A percentile compares a stretch with the other conserved stretches of the same genome.
Conservation (phyloP, 768 basidiomycete genomes). For the Cyathus striatus region DNA sequence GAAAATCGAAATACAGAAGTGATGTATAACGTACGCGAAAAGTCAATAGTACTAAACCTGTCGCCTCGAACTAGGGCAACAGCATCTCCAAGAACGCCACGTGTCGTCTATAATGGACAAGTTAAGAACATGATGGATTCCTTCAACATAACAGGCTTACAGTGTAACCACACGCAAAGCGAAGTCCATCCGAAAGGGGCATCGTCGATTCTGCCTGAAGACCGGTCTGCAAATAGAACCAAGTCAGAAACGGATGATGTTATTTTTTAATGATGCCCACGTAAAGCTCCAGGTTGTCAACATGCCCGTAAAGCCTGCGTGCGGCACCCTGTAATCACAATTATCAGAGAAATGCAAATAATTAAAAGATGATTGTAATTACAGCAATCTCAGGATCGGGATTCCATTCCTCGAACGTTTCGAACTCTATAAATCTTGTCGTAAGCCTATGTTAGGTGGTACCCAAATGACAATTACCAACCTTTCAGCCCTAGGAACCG, state of each 20-base stretch:
- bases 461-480: neutral
- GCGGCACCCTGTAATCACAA: neutral
- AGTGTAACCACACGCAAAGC: neutral
- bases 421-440: slow-evolving; percentile 71
- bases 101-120: slow-evolving; percentile 29
- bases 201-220: neutral
- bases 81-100: slow-evolving; percentile 49
- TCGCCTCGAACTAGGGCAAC: slow-evolving; percentile 50
- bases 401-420: slow-evolving; percentile 79
- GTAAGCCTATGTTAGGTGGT: slow-evolving; percentile 26
- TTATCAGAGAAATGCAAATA: neutral
- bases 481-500: slow-evolving; percentile 28
- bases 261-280: neutral
- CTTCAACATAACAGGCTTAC: neutral
- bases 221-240: neutral
- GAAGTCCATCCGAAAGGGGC: neutral
- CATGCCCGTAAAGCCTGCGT: neutral
- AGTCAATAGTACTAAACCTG: slow-evolving; percentile 46
- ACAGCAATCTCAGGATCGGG: slow-evolving; percentile 58
- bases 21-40: slow-evolving; percentile 31
- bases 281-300: neutral
- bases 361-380: neutral
- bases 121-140: neutral
- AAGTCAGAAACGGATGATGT: neutral
- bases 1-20: neutral